Evolutionary conservation across 805 yeast species (phyloP).

Genomic region (Peterozyma toletana): DNA sequence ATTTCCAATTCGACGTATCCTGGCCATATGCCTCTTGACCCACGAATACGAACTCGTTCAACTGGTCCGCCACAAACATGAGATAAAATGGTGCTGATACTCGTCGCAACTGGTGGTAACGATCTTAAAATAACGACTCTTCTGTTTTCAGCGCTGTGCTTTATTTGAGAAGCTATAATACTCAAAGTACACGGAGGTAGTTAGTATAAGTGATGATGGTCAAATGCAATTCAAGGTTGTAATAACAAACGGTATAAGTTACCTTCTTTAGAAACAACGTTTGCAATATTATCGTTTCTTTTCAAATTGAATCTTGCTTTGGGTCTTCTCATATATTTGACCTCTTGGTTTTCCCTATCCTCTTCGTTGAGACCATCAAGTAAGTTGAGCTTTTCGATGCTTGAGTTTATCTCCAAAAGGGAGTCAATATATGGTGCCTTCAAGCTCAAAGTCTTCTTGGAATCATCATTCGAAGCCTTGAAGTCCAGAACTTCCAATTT

Average conservation of each 20-base stretch:
- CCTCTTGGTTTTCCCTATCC: background rate
- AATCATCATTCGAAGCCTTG: no score
- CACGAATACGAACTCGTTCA: conserved; percentile 35
- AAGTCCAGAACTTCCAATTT: no score
- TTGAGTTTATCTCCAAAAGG: no score
- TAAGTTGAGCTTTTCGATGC: no score
- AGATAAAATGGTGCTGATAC: conserved; percentile 31
- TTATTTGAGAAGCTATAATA: background rate
- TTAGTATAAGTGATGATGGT: background rate
- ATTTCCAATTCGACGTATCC: conserved; percentile 27
- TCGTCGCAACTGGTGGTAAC: conserved; percentile 23
- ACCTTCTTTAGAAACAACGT: background rate
- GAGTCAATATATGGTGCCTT: no score
- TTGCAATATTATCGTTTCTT: conserved; percentile 5
- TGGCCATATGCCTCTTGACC: background rate
- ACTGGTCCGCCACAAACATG: conserved; percentile 67
- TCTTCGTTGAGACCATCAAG: no score
- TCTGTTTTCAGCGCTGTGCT: conserved; percentile 4
- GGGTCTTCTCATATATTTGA: background rate
- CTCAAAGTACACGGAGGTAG: background rate
- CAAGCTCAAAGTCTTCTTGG: no score
- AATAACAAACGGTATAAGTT: background rate
- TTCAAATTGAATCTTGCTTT: conserved; percentile 1
- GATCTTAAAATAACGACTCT: conserved; percentile 30
- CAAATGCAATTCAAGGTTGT: background rate